Percentiles rank a stretch among this genome's conserved stretches.
Evolutionary conservation across 2,329 filamentous ascomycete genomes (phyloP).

Genomic region (Arthrinium puccinioides): DNA sequence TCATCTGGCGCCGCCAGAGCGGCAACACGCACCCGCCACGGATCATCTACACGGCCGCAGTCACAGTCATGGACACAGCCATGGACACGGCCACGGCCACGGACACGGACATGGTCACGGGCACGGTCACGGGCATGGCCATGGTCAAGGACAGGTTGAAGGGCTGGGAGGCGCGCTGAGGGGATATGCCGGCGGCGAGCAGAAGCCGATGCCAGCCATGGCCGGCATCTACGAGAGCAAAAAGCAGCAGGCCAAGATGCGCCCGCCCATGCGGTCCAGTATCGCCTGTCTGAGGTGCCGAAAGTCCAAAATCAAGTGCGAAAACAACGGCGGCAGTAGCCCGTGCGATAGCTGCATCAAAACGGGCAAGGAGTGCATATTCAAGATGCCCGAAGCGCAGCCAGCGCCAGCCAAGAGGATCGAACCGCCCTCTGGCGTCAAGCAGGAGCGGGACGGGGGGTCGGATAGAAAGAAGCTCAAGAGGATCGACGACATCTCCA

Average conservation of each 20-base stretch:
- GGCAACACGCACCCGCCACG: constrained; percentile 16
- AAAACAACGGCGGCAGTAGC: constrained; percentile 66
- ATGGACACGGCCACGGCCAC: too few species aligned
- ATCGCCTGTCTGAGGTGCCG: constrained; percentile 73
- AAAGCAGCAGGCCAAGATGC: constrained; percentile 32
- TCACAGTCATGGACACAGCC: too few species aligned
- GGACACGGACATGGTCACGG: too few species aligned
- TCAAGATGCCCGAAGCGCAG: constrained; percentile 53
- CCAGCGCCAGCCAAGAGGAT: constrained; percentile 33
- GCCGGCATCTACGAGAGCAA: constrained; percentile 28
- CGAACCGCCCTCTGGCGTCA: constrained; percentile 27
- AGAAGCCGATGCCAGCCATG: constrained; percentile 24
- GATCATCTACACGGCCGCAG: too few species aligned
- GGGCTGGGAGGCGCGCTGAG: constrained; percentile 13
- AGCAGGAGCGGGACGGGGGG: constrained; percentile 32
- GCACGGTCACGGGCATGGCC: too few species aligned
- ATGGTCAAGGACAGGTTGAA: constrained; percentile 12
- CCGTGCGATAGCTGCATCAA: constrained; percentile 70
- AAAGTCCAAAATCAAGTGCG: constrained; percentile 80
- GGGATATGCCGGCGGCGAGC: constrained; percentile 21
- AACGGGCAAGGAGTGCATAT: constrained; percentile 56
- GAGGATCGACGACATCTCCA: constrained; percentile 35
- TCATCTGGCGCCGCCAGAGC: constrained; percentile 15
- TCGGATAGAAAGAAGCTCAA: constrained; percentile 43
- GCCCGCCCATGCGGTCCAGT: constrained; percentile 62